phyloP scores from a whole-genome alignment of 2,329 filamentous ascomycete species.

The Cordyceps pruinosa region DNA sequence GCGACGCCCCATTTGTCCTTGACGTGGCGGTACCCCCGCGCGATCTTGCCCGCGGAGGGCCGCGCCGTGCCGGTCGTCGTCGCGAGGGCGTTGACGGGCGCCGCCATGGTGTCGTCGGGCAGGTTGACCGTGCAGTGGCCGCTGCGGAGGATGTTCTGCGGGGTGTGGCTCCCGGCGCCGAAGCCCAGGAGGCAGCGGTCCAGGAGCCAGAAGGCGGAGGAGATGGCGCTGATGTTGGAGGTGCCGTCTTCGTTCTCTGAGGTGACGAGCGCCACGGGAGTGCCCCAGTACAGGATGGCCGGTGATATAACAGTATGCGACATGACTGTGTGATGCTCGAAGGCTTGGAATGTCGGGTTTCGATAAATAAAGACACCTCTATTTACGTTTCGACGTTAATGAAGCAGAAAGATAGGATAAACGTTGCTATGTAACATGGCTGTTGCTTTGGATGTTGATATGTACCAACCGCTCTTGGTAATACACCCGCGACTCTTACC shows the following conservation, averaged over 20 bases:
- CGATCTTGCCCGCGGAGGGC: slow-evolving; percentile 22
- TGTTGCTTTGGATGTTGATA: no score
- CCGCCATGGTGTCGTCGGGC: slow-evolving; percentile 27
- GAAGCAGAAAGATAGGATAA: no score
- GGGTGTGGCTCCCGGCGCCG: slow-evolving; percentile 28
- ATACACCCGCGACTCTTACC: no score
- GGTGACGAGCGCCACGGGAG: slow-evolving; percentile 32
- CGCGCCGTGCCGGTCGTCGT: slow-evolving; percentile 28
- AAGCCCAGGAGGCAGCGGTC: slow-evolving; percentile 37
- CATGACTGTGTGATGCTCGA: no score
- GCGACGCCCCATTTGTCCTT: slow-evolving; percentile 32
- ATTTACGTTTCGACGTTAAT: no score
- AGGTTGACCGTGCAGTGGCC: slow-evolving; percentile 38
- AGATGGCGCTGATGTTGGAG: slow-evolving; percentile 36
- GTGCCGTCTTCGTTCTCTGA: slow-evolving; percentile 34
- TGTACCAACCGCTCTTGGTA: no score
- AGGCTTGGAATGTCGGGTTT: no score
- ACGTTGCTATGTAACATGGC: no score
- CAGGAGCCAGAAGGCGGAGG: slow-evolving; percentile 38
- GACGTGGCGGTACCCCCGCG: slow-evolving; percentile 28
- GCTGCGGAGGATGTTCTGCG: slow-evolving; percentile 33
- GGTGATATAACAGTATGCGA: slow-evolving; percentile 24
- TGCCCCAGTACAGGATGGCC: slow-evolving; percentile 36
- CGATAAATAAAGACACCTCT: no score
- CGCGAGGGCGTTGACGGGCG: slow-evolving; percentile 31